Evolutionary conservation across 306 rosid genomes (phyloP), one percentile per base, ranked within the genome.

Genomic region (Urtica urens): DNA sequence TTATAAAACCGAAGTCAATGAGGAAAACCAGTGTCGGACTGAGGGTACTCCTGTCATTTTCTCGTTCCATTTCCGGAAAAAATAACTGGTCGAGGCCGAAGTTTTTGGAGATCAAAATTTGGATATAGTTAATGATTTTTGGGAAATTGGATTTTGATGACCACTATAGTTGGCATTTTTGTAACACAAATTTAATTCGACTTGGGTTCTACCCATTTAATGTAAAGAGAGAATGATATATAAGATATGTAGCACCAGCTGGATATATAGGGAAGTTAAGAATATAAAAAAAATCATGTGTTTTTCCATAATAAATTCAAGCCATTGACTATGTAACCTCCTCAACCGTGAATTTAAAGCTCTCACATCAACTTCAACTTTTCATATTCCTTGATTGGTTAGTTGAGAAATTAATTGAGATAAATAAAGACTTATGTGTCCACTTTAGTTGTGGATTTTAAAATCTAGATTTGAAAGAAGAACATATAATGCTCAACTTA

Each of bases 31-130:
- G 60, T 60, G 62, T 57, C 26, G 67, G 57, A 38, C 29, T 39
- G 28, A 53, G 23, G 70, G 61, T 38, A 47, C 41, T 66, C 59
- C 58, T 63, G 74, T 75, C 74, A 62, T 63, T 63, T 62, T 53
- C 7, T n/a, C n/a, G n/a, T n/a, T n/a, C n/a, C n/a, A n/a, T n/a
- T n/a, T n/a, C n/a, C n/a, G n/a, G n/a, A n/a, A n/a, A n/a, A n/a
- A n/a, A 30, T 34, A 24, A 53, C 59, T 60, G 39, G 34, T 33
- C 49, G 46, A 47, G 29, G 59, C 51, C 61, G 63, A 41, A 42
- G 26, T 45, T n/a, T 14, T 18, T 23, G 46, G 33, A 3, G 12
- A 18, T 7, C 14, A 20, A 23, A 21, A 9, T 0, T 25, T 1
- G 3, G 14, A 6, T 27, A 2, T 10, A 2, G 6, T 7, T n/a